Evolutionary conservation across 306 rosid species (phyloP).

Genomic region (Mimosa bimucronata): DNA sequence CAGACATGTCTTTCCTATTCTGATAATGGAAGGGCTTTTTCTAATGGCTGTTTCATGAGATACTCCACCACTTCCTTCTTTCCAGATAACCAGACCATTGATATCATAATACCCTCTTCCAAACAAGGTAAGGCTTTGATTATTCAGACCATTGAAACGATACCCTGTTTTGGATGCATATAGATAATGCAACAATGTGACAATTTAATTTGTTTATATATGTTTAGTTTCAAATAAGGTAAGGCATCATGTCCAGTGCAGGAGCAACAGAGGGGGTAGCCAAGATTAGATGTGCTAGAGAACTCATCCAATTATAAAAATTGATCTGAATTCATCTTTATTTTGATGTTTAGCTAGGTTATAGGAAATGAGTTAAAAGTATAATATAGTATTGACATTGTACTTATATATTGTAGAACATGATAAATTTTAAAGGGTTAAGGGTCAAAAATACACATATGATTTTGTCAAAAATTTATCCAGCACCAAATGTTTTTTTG

Average conservation of each 20-base stretch:
- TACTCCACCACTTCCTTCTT: slow-evolving; percentile 45
- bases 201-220: too few species aligned
- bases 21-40: slow-evolving; percentile 37
- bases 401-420: background rate
- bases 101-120: background rate
- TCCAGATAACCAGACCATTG: slow-evolving; percentile 37
- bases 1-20: slow-evolving; percentile 33
- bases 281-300: too few species aligned
- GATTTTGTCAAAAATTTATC: too few species aligned
- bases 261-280: too few species aligned
- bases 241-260: too few species aligned
- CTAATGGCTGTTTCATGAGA: slow-evolving; percentile 45
- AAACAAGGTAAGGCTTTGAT: background rate
- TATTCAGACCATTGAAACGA: background rate
- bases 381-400: background rate
- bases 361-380: background rate
- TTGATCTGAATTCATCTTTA: background rate
- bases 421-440: too few species aligned
- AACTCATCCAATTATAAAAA: background rate
- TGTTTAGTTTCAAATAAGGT: too few species aligned
- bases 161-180: background rate
- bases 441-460: too few species aligned
- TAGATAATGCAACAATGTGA: too few species aligned
- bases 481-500: too few species aligned
- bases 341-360: background rate